Conservation (phyloP, 306 rosid species). For the Prosopis cineraria region DNA sequence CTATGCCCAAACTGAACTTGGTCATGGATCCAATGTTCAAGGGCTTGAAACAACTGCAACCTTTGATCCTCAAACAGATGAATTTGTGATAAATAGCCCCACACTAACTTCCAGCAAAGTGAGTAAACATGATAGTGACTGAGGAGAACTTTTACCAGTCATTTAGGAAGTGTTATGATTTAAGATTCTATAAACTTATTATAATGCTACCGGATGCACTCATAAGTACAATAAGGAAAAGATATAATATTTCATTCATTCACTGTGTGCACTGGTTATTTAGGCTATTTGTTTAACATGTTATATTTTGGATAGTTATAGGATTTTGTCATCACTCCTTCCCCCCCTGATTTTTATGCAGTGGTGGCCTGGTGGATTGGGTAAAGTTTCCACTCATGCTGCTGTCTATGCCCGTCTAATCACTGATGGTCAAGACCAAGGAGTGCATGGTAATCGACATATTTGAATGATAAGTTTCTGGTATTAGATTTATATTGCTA, state of each 20-base stretch:
- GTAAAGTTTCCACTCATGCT: slow-evolving; percentile 86
- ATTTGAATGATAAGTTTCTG: slow-evolving; percentile 12
- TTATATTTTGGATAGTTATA: neutral
- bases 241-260: neutral
- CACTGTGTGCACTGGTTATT: neutral
- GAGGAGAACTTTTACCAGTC: neutral
- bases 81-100: slow-evolving; percentile 87
- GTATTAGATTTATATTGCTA: slow-evolving; percentile 15
- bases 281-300: slow-evolving; percentile 4
- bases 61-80: slow-evolving; percentile 82
- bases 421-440: slow-evolving; percentile 68
- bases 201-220: slow-evolving; percentile 9
- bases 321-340: slow-evolving; percentile 31
- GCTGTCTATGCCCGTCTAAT: slow-evolving; percentile 88
- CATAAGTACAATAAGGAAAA: slow-evolving; percentile 9
- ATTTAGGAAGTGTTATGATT: neutral
- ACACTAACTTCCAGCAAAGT: slow-evolving; percentile 96
- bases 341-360: slow-evolving; percentile 41
- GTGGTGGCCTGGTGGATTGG: slow-evolving; percentile 99
- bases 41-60: slow-evolving; percentile 99
- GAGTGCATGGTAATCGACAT: slow-evolving; percentile 74
- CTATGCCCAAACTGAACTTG: slow-evolving; percentile 99
- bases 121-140: slow-evolving; percentile 38
- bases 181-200: slow-evolving; percentile 24
- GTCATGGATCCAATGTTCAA: slow-evolving; percentile 98